Evolutionary conservation across 352 stramenopile genomes (phyloP).

Genomic region (Pythium chondricola): DNA sequence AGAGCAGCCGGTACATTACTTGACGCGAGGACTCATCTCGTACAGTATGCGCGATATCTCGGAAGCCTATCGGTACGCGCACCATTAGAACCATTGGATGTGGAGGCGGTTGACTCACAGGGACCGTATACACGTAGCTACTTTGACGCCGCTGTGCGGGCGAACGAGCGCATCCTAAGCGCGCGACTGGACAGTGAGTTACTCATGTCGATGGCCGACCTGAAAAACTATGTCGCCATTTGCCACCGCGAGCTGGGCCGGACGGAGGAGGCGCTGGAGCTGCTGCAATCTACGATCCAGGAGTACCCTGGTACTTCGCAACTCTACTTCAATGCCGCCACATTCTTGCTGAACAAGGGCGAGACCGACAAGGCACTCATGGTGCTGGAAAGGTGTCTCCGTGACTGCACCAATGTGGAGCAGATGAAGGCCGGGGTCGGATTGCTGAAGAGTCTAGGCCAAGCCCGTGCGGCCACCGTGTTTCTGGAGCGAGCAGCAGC

Average conservation of each 20-base stretch:
- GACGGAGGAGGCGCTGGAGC: background rate
- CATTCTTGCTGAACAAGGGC: background rate
- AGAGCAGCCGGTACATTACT: slow-evolving; percentile 9
- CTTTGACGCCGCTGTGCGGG: no score
- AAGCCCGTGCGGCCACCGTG: no score
- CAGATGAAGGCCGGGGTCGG: background rate
- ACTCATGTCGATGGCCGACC: background rate
- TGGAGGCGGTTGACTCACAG: no score
- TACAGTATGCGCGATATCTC: slow-evolving; percentile 3
- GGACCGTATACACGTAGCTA: no score
- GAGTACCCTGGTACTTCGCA: background rate
- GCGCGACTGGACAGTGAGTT: background rate
- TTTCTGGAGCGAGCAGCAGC: no score
- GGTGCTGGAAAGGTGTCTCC: background rate
- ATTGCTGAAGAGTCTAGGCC: background rate
- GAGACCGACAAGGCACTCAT: background rate
- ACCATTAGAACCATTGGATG: no score
- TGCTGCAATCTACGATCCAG: background rate
- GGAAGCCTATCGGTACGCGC: no score
- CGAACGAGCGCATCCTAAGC: background rate
- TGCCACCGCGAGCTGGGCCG: background rate
- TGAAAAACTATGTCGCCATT: background rate
- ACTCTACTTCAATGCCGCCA: background rate
- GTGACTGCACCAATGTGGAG: background rate
- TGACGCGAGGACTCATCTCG: slow-evolving; percentile 9